Conservation (phyloP, 2,329 filamentous ascomycete species). For the Cladosporium cucumerinum region DNA sequence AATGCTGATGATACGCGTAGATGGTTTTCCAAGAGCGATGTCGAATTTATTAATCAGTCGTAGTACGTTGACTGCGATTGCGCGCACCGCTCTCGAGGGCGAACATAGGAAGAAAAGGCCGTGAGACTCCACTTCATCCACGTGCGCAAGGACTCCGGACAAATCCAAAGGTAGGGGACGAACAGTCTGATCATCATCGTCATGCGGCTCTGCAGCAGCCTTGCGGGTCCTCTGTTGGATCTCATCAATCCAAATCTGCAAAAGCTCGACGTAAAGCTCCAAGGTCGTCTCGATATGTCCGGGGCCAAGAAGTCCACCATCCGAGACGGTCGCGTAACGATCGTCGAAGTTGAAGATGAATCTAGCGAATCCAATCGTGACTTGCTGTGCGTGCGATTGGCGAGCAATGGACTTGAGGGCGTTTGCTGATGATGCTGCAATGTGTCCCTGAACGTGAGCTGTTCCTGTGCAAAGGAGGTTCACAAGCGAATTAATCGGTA, state of each 20-base stretch:
- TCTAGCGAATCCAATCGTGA: slow-evolving; percentile 91
- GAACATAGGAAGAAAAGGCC: slow-evolving; percentile 97
- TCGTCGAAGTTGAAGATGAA: slow-evolving; percentile 99
- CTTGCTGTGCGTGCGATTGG: slow-evolving; percentile 88
- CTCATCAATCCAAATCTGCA: slow-evolving; percentile 97
- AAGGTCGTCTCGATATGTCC: slow-evolving; percentile 94
- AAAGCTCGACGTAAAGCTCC: slow-evolving; percentile 84
- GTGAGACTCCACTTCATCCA: slow-evolving; percentile 95
- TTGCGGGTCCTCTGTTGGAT: slow-evolving; percentile 82
- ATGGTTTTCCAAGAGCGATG: slow-evolving; percentile 74
- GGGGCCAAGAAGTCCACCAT: slow-evolving; percentile 91
- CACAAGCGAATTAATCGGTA: slow-evolving; percentile 89
- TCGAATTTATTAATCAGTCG: slow-evolving; percentile 93
- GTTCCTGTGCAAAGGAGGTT: slow-evolving; percentile 95
- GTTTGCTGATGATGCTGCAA: slow-evolving; percentile 85
- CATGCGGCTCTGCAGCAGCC: slow-evolving; percentile 52
- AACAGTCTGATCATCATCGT: slow-evolving; percentile 43
- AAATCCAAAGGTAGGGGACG: slow-evolving; percentile 60
- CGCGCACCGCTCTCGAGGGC: slow-evolving; percentile 82
- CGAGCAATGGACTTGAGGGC: slow-evolving; percentile 93
- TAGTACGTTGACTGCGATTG: slow-evolving; percentile 88
- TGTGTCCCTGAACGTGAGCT: slow-evolving; percentile 88
- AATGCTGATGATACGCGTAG: slow-evolving; percentile 79
- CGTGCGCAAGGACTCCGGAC: slow-evolving; percentile 84
- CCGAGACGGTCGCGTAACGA: slow-evolving; percentile 94